Conservation (phyloP, 352 stramenopile genomes). For the Pythium coloratum region DNA sequence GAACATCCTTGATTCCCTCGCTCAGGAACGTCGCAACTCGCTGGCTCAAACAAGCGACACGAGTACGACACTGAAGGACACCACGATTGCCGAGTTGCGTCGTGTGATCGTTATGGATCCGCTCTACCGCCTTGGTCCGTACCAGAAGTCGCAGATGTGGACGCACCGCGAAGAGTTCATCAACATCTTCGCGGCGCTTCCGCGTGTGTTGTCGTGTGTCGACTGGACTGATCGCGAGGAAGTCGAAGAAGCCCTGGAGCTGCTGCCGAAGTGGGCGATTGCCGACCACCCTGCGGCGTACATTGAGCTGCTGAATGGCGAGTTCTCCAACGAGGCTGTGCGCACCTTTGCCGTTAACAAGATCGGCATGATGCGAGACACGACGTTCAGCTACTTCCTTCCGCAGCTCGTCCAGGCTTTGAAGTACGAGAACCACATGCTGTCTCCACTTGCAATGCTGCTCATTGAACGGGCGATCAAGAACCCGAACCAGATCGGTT, state of each 20-base stretch:
- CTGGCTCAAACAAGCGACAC: constrained; percentile 55
- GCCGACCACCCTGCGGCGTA: constrained; percentile 81
- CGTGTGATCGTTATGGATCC: constrained; percentile 81
- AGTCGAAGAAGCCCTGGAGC: constrained; percentile 60
- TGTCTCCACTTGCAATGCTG: constrained; percentile 70
- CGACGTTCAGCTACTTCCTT: constrained; percentile 86
- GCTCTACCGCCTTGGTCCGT: constrained; percentile 75
- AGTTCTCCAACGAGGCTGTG: constrained; percentile 76
- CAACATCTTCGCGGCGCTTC: constrained; percentile 66
- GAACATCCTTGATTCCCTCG: constrained; percentile 51
- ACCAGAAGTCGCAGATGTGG: constrained; percentile 86
- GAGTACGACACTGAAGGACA: constrained; percentile 49
- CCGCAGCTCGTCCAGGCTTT: constrained; percentile 88
- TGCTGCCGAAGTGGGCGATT: constrained; percentile 68
- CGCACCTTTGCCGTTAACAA: constrained; percentile 77
- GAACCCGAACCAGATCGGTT: constrained; percentile 87
- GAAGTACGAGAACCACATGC: constrained; percentile 89
- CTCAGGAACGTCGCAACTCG: constrained; percentile 57
- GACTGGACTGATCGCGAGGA: constrained; percentile 79
- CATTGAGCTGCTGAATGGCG: constrained; percentile 77
- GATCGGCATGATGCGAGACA: constrained; percentile 83
- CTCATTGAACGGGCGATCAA: constrained; percentile 89
- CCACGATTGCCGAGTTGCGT: constrained; percentile 62
- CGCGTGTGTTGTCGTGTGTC: constrained; percentile 79
- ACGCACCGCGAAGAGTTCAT: constrained; percentile 79